Evolutionary conservation across 192 early-diverging fungal species (phyloP).

Genomic region (Coemansia sp.): DNA sequence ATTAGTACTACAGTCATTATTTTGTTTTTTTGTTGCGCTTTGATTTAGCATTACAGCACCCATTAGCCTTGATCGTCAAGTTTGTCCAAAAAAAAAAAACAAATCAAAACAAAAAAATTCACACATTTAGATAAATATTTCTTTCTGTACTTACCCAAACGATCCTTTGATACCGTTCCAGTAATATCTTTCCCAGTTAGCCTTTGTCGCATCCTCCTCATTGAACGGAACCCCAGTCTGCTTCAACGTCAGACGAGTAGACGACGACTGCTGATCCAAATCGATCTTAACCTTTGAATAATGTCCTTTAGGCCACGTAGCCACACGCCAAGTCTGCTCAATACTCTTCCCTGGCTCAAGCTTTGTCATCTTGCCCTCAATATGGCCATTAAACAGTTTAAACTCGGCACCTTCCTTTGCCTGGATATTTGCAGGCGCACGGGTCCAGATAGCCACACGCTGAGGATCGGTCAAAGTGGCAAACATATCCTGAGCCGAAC

Average conservation of each 20-base stretch:
- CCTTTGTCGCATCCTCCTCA: conserved; percentile 80
- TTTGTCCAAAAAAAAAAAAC: no score
- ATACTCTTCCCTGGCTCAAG: conserved; percentile 75
- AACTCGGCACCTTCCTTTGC: conserved; percentile 65
- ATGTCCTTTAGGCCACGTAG: conserved; percentile 85
- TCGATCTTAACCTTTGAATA: conserved; percentile 79
- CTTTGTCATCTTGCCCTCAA: conserved; percentile 76
- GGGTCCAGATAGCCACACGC: conserved; percentile 79
- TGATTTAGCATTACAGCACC: no score
- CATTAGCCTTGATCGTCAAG: no score
- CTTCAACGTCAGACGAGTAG: conserved; percentile 67
- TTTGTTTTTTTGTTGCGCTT: not conserved
- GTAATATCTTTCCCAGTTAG: conserved; percentile 92
- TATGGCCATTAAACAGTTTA: conserved; percentile 86
- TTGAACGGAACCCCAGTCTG: conserved; percentile 87
- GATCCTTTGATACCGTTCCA: conserved; percentile 89
- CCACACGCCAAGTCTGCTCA: conserved; percentile 84
- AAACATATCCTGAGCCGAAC: conserved; percentile 78
- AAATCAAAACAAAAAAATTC: no score
- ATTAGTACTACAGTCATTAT: conserved; percentile 42
- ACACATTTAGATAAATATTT: not conserved
- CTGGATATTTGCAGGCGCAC: conserved; percentile 67
- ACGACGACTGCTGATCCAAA: conserved; percentile 70
- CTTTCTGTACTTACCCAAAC: conserved; percentile 76
- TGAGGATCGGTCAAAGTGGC: conserved; percentile 76